Base-by-base conservation (phyloP, 306 rosid genomes). In the Biancaea sappan region DNA sequence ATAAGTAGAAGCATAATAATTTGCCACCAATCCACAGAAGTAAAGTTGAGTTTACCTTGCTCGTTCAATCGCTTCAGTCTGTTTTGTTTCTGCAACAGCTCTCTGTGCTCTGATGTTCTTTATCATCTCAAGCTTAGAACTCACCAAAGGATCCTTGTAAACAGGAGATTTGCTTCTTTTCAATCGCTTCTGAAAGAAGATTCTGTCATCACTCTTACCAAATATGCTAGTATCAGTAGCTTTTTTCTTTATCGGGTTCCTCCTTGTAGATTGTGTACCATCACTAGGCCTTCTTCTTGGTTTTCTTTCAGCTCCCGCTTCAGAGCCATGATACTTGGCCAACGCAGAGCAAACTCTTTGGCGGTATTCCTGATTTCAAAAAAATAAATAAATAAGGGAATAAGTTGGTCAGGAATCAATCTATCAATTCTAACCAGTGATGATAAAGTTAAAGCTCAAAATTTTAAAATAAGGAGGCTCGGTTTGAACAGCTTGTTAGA, bases 51-150 rank as follows among this genome's bases (percentile, higher is more conserved):
- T 75, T 82, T 34, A 89, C 94, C 85, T 83, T 38, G 89, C 94
- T 79, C 85, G 82, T 50, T 71, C 94, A 77, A 89, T 57, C 69
- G 89, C 89, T 83, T 84, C 91, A 21, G 14, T 81, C 74, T 85
- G 86, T 79, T 81, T 72, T 79, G 78, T 83, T 77, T 85, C 94
- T 21, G 67, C 81, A 32, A 78, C 73, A 31, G 88, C 88, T 69
- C 94, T 81, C 77, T 83, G 78, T 58, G 87, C 91, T 78, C 91
- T 84, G 77, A 89, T 32, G 62, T 76, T 87, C 58, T 77, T 86
- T 70, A 89, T 75, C 94, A 89, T 87, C 80, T 84, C 86, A 79
- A 89, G 84, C 85, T 89, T 87, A 4, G 84, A 89, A 76, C 84
- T 81, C 12, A 76, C 88, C 46, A 81, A 46, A 69, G 94, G 91